Conservation (phyloP, 2,329 filamentous ascomycete genomes). For the Neonectria neomacrospora region DNA sequence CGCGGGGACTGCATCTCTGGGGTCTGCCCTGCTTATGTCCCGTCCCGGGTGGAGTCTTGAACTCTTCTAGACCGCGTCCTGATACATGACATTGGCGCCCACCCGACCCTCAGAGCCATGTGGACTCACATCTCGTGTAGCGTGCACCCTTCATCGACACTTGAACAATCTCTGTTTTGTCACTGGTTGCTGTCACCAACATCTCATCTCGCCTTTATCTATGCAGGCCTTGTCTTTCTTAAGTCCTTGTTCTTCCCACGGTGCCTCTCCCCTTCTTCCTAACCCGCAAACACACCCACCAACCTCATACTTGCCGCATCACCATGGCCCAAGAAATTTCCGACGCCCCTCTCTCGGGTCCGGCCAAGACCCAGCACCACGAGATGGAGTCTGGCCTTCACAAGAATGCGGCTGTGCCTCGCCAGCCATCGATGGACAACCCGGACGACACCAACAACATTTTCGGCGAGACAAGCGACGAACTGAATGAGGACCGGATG, state of each 20-base stretch:
- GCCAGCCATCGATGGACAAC: conserved; percentile 3
- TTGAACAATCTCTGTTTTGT: background rate
- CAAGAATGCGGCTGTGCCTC: conserved; percentile 2
- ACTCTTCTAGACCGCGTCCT: background rate
- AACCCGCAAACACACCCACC: background rate
- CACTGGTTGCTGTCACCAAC: background rate
- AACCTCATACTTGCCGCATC: background rate
- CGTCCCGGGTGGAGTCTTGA: conserved; percentile 7
- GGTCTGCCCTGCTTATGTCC: conserved; percentile 5
- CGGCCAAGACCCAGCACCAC: conserved; percentile 7
- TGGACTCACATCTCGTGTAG: conserved; percentile 18
- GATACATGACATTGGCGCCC: conserved; percentile 15
- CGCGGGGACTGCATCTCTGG: conserved; percentile 7
- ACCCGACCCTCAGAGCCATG: background rate
- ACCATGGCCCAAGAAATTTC: conserved; percentile 10
- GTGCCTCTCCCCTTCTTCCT: background rate
- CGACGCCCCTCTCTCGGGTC: background rate
- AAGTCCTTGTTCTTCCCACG: background rate
- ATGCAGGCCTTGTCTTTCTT: conserved; percentile 2
- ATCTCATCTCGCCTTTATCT: conserved; percentile 7
- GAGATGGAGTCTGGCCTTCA: conserved; percentile 4
- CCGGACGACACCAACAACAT: conserved; percentile 17
- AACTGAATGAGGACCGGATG: conserved; percentile 23
- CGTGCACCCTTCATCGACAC: conserved; percentile 11
- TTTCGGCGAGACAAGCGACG: conserved; percentile 24